phyloP scores from a whole-genome alignment of 352 stramenopile species.

The Phytophthora citrophthora region DNA sequence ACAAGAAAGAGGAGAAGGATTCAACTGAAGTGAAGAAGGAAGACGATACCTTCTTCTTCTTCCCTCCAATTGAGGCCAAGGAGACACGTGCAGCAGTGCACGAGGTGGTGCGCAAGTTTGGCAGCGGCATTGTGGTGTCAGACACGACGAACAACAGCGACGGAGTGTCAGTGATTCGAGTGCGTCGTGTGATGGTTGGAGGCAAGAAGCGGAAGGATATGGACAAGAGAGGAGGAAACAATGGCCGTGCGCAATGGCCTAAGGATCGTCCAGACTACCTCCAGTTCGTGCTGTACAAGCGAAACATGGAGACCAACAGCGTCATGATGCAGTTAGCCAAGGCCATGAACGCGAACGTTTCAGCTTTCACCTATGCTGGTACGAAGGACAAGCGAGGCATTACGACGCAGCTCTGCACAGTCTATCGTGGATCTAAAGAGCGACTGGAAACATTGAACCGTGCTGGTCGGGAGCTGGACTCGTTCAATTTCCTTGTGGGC shows the following conservation, averaged over 20 bases:
- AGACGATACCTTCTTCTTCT: slow-evolving; percentile 58
- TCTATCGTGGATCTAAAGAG: slow-evolving; percentile 82
- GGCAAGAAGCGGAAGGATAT: slow-evolving; percentile 89
- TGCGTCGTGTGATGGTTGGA: slow-evolving; percentile 81
- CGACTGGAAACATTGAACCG: slow-evolving; percentile 84
- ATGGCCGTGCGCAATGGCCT: slow-evolving; percentile 52
- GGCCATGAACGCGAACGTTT: slow-evolving; percentile 71
- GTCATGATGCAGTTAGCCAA: slow-evolving; percentile 84
- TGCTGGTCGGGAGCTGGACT: slow-evolving; percentile 63
- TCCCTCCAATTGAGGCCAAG: slow-evolving; percentile 83
- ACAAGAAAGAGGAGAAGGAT: slow-evolving; percentile 18
- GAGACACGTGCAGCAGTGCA: slow-evolving; percentile 88
- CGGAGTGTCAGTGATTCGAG: slow-evolving; percentile 69
- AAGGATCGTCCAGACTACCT: slow-evolving; percentile 89
- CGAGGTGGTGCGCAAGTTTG: slow-evolving; percentile 76
- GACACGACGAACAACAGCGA: slow-evolving; percentile 83
- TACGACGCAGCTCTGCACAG: slow-evolving; percentile 95
- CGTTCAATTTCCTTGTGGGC: slow-evolving; percentile 92
- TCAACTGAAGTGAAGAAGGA: slow-evolving; percentile 19
- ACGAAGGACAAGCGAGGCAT: slow-evolving; percentile 98
- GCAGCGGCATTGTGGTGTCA: slow-evolving; percentile 74
- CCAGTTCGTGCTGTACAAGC: slow-evolving; percentile 97
- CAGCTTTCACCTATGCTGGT: slow-evolving; percentile 92
- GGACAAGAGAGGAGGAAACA: slow-evolving; percentile 52
- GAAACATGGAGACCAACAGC: slow-evolving; percentile 95